Evolutionary conservation across 768 basidiomycete genomes (phyloP).

Genomic region (Albatrellus ellisii): DNA sequence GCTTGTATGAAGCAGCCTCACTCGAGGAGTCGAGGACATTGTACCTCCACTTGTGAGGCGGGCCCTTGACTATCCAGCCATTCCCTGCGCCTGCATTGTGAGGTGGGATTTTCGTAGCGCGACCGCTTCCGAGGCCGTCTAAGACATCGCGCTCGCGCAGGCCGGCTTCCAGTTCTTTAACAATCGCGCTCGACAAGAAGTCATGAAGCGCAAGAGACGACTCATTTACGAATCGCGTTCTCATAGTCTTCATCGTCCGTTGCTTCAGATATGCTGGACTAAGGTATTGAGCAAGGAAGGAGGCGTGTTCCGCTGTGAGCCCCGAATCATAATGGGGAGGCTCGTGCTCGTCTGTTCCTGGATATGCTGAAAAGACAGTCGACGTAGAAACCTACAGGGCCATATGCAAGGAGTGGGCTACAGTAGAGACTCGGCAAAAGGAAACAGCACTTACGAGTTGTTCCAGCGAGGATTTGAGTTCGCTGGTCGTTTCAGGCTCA

Average conservation of each 20-base stretch:
- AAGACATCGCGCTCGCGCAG: slow-evolving; percentile 48
- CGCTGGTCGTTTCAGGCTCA: slow-evolving; percentile 31
- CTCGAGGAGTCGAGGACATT: slow-evolving; percentile 39
- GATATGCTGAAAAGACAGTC: slow-evolving; percentile 39
- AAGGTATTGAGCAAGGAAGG: slow-evolving; percentile 74
- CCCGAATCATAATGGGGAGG: slow-evolving; percentile 36
- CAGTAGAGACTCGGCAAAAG: slow-evolving; percentile 3
- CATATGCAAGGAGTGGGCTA: slow-evolving; percentile 8
- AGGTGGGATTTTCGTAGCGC: slow-evolving; percentile 41
- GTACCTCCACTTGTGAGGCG: slow-evolving; percentile 93
- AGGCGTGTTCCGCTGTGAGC: slow-evolving; percentile 43
- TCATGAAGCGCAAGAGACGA: slow-evolving; percentile 82
- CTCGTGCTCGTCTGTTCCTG: slow-evolving; percentile 27
- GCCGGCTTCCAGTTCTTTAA: slow-evolving; percentile 48
- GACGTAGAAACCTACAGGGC: slow-evolving; percentile 42
- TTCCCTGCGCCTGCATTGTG: slow-evolving; percentile 49
- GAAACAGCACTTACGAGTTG: slow-evolving; percentile 63
- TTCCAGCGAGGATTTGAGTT: slow-evolving; percentile 71
- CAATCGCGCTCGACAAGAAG: slow-evolving; percentile 65
- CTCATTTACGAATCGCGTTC: slow-evolving; percentile 70
- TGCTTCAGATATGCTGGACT: slow-evolving; percentile 85
- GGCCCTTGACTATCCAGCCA: slow-evolving; percentile 67
- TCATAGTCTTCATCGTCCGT: slow-evolving; percentile 68
- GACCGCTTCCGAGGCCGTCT: slow-evolving; percentile 45
- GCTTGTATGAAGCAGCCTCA: slow-evolving; percentile 36